Evolutionary conservation across 768 basidiomycete genomes (phyloP).

Genomic region (Lactifluus volemus): DNA sequence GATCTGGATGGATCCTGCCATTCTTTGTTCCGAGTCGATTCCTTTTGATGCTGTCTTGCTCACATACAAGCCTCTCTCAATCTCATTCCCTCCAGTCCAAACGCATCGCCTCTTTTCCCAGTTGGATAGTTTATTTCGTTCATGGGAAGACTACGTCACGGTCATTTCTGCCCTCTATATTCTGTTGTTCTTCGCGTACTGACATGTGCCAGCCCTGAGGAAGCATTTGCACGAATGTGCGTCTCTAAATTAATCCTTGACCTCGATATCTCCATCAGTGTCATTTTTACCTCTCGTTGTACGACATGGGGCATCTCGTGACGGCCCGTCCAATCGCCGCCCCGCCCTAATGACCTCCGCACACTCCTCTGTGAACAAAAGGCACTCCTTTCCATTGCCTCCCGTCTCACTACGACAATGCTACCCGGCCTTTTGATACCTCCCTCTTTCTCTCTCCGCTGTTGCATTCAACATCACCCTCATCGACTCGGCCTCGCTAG

Average conservation of each 20-base stretch:
- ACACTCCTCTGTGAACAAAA: constrained; percentile 27
- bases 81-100: constrained; percentile 31
- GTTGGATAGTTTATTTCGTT: constrained; percentile 76
- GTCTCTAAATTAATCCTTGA: constrained; percentile 49
- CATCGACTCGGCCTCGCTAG: background rate
- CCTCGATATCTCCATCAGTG: no score
- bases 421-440: constrained; percentile 45
- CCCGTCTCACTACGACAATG: constrained; percentile 34
- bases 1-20: no score
- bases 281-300: constrained; percentile 35
- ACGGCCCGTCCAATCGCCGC: constrained; percentile 20
- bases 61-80: constrained; percentile 64
- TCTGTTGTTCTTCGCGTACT: no score
- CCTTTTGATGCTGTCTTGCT: no score
- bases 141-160: constrained; percentile 76
- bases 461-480: constrained; percentile 15
- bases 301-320: constrained; percentile 25
- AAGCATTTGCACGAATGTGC: constrained; percentile 81
- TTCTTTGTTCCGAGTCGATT: no score
- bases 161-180: constrained; percentile 18
- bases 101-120: constrained; percentile 34
- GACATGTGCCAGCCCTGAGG: constrained; percentile 25
- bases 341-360: constrained; percentile 14
- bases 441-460: constrained; percentile 25
- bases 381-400: constrained; percentile 36